These are phyloP conservation scores for Dentipellis fragilis DNA, from an alignment of 768 basidiomycete genomes.

Conservation along the genomic window DNA sequence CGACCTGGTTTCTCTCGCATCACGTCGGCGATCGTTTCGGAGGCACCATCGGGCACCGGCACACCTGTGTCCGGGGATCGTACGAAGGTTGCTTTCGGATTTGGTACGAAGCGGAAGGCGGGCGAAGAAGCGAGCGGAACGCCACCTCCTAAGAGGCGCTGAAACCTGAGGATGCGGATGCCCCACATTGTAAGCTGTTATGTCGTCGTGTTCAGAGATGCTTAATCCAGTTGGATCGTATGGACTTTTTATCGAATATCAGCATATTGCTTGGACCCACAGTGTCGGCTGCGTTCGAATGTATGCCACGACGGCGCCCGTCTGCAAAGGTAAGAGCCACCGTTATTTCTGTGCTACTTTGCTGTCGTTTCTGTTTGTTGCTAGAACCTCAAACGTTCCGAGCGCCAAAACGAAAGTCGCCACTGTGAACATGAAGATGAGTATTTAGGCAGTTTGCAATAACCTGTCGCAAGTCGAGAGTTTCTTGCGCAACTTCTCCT, in stretches of 20 bases:
- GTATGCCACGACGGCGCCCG: too few species aligned
- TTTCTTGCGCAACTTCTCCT: too few species aligned
- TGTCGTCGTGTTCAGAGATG: background rate
- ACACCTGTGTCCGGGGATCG: conserved; percentile 58
- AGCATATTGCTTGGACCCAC: too few species aligned
- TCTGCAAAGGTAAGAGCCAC: too few species aligned
- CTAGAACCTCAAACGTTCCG: too few species aligned
- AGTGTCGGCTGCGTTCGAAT: too few species aligned
- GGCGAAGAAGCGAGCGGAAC: conserved; percentile 56
- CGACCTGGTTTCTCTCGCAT: conserved; percentile 74
- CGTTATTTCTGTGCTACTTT: too few species aligned
- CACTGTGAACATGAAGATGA: too few species aligned
- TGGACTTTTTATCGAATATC: background rate
- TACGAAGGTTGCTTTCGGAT: conserved; percentile 67
- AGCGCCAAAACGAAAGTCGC: too few species aligned
- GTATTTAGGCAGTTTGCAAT: too few species aligned
- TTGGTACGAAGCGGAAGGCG: conserved; percentile 75
- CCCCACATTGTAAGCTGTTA: background rate
- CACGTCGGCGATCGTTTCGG: conserved; percentile 42
- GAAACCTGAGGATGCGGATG: background rate
- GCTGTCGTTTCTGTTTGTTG: too few species aligned
- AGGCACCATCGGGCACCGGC: conserved; percentile 29
- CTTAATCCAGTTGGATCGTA: background rate
- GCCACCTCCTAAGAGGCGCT: conserved; percentile 51
- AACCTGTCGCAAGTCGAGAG: too few species aligned